These are phyloP conservation scores for Paecilomyces sp. DNA, from an alignment of 2,329 filamentous ascomycete genomes.

Conservation along the genomic window DNA sequence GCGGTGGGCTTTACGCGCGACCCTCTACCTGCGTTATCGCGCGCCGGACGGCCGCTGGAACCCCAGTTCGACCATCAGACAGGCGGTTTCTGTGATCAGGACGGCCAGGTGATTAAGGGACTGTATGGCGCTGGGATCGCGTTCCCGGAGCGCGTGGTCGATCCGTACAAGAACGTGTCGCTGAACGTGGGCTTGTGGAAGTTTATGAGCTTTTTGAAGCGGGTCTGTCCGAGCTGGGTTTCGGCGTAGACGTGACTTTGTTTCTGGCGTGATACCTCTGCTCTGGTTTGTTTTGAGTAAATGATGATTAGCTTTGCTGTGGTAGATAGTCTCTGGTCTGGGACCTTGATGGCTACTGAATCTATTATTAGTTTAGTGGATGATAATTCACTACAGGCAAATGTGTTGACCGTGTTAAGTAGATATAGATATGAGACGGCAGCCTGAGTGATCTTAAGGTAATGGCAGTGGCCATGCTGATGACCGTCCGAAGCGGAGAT, in stretches of 20 bases:
- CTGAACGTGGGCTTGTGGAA: conserved; percentile 58
- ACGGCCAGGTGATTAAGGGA: conserved; percentile 40
- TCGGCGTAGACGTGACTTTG: background rate
- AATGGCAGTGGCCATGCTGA: too few species aligned
- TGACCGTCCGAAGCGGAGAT: too few species aligned
- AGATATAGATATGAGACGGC: too few species aligned
- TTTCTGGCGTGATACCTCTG: background rate
- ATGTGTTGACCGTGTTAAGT: too few species aligned
- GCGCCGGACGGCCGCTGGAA: conserved; percentile 20
- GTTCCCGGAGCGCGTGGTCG: conserved; percentile 54
- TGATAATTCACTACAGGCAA: too few species aligned
- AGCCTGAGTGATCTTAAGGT: too few species aligned
- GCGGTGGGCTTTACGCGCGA: conserved; percentile 53
- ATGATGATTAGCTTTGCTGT: background rate
- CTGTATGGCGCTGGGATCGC: conserved; percentile 58
- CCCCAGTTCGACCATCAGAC: conserved; percentile 25
- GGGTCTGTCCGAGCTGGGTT: conserved; percentile 47
- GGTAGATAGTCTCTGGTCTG: background rate
- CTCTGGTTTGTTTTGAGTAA: background rate
- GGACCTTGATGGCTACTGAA: too few species aligned
- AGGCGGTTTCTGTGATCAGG: conserved; percentile 43
- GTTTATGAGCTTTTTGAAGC: conserved; percentile 57
- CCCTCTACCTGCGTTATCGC: conserved; percentile 41
- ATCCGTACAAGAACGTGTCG: conserved; percentile 56
- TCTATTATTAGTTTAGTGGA: too few species aligned